A percentile compares a stretch with the other conserved stretches of the same genome.
Conservation (phyloP, 805 yeast species). For the Saccharomycopsis capsularis region DNA sequence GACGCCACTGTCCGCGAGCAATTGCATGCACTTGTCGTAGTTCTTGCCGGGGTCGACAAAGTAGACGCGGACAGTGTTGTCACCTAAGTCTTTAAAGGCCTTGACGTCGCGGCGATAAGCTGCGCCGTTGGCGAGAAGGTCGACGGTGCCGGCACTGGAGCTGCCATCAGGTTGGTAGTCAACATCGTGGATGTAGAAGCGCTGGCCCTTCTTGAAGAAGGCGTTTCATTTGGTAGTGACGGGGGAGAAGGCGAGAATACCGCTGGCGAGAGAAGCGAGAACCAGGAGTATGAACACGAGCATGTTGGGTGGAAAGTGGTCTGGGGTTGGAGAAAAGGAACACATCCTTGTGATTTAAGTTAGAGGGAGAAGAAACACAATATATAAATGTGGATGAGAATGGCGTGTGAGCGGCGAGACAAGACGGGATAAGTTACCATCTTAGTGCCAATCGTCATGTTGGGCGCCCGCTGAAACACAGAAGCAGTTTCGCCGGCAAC, state of each 20-base stretch:
- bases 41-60: slow-evolving; percentile 63
- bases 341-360: no score
- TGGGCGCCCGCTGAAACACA: no score
- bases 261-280: slow-evolving; percentile 26
- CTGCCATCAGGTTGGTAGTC: slow-evolving; percentile 96
- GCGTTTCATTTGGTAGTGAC: slow-evolving; percentile 53
- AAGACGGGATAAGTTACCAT: no score
- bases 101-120: slow-evolving; percentile 63
- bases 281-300: not conserved
- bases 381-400: no score
- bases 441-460: no score
- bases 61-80: slow-evolving; percentile 71
- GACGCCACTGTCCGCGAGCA: slow-evolving; percentile 62
- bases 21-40: slow-evolving; percentile 63
- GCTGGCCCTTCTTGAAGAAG: slow-evolving; percentile 43
- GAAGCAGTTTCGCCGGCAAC: no score
- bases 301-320: no score
- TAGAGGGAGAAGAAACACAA: no score
- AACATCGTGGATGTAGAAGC: slow-evolving; percentile 85
- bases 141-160: slow-evolving; percentile 52
- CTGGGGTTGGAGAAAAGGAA: no score
- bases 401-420: no score
- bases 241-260: slow-evolving; percentile 6
- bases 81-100: slow-evolving; percentile 57
- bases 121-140: slow-evolving; percentile 45